These are phyloP conservation scores for Gautieria morchelliformis DNA, from an alignment of 768 basidiomycete species.

Conservation along the genomic window DNA sequence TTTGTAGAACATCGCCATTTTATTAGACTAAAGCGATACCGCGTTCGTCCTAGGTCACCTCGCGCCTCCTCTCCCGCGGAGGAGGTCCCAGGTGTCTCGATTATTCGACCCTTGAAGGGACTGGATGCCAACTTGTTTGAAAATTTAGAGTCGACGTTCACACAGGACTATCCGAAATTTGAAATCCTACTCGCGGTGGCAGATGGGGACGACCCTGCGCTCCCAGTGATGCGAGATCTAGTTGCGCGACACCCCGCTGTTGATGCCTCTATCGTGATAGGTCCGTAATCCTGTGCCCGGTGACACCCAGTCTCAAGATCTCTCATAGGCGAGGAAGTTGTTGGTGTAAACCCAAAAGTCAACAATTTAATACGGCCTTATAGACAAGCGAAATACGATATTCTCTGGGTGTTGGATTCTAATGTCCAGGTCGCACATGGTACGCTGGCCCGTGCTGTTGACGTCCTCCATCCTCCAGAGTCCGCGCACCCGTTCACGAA, in stretches of 20 bases:
- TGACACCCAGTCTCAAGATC: constrained; percentile 2
- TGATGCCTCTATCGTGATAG: constrained; percentile 63
- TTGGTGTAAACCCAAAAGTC: constrained; percentile 95
- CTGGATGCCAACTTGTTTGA: constrained; percentile 93
- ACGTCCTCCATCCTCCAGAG: constrained; percentile 43
- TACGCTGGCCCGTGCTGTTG: constrained; percentile 78
- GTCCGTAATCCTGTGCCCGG: constrained; percentile 33
- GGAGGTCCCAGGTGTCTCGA: constrained; percentile 78
- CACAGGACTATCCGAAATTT: constrained; percentile 83
- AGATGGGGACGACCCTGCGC: constrained; percentile 79
- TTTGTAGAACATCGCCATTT: not conserved
- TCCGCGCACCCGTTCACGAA: constrained; percentile 18
- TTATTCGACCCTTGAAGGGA: constrained; percentile 90
- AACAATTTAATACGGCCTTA: constrained; percentile 91
- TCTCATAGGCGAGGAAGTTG: constrained; percentile 59
- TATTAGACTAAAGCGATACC: constrained; percentile 44
- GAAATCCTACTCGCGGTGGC: constrained; percentile 90
- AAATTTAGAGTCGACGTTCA: constrained; percentile 89
- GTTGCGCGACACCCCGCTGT: constrained; percentile 71
- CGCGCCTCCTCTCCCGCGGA: constrained; percentile 36
- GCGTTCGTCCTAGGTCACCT: constrained; percentile 54
- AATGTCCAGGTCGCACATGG: constrained; percentile 73
- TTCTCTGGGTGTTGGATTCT: constrained; percentile 97
- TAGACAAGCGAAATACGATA: constrained; percentile 70
- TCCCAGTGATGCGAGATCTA: constrained; percentile 72